phyloP scores from a whole-genome alignment of 257 asterid species.

The Vinca minor region DNA sequence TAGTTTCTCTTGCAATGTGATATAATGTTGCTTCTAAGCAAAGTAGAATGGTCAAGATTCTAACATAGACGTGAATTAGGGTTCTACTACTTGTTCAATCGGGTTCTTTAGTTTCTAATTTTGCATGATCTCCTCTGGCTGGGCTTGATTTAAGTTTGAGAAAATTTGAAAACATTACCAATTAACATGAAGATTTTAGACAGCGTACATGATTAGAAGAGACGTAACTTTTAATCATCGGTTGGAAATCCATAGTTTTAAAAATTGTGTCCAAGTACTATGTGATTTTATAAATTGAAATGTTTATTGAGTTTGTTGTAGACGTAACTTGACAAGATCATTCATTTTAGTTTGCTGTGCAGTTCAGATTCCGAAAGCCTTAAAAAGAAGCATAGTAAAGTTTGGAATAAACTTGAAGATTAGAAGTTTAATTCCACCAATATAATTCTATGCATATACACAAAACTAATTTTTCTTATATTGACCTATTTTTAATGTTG shows the following conservation, averaged over 20 bases:
- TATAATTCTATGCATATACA: not conserved
- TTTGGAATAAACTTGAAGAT: not conserved
- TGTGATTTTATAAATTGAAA: too few relatives aligned
- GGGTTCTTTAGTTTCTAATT: not conserved
- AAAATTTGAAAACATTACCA: not conserved
- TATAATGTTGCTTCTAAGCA: too few relatives aligned
- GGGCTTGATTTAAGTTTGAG: not conserved
- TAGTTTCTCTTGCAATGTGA: too few relatives aligned
- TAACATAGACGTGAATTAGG: too few relatives aligned
- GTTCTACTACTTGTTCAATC: not conserved
- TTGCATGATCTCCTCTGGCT: not conserved
- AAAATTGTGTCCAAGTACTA: too few relatives aligned
- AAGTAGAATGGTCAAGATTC: too few relatives aligned
- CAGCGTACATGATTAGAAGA: not conserved
- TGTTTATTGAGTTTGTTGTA: too few relatives aligned
- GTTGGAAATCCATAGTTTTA: not conserved
- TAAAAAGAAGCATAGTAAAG: too few relatives aligned
- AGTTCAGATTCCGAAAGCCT: not conserved
- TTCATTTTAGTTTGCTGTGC: not conserved
- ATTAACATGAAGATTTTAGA: too few relatives aligned
- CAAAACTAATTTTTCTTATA: not conserved
- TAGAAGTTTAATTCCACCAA: not conserved
- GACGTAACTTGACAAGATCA: not conserved
- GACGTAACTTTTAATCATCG: not conserved
- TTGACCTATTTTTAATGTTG: not conserved